A percentile compares a stretch with the other conserved stretches of the same genome.
Evolutionary conservation across 352 stramenopile genomes (phyloP).

Genomic region (Pythium utonaiense): DNA sequence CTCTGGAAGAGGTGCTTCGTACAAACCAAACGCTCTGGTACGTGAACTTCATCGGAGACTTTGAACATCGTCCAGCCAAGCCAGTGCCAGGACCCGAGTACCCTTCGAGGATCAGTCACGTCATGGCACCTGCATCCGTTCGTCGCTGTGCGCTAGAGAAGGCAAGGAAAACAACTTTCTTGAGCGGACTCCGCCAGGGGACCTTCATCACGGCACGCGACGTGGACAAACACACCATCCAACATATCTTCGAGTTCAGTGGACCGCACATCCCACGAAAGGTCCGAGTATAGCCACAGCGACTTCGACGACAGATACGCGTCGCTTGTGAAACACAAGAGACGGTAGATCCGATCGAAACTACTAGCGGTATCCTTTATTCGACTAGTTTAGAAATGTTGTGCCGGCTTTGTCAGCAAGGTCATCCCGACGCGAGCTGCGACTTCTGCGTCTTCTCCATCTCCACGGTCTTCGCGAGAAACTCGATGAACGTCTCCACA

Average conservation of each 20-base stretch:
- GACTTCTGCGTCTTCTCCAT: conserved; percentile 13
- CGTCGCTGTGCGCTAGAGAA: not conserved
- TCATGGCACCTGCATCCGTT: not conserved
- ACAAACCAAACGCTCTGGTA: not conserved
- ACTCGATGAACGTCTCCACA: conserved; percentile 9
- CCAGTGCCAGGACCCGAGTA: not conserved
- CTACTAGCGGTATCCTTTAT: conserved; percentile 4
- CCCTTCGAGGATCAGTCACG: not conserved
- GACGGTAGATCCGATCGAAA: not conserved
- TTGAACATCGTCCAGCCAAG: not conserved
- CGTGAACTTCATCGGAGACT: not conserved
- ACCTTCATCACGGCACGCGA: not conserved
- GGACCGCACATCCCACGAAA: not conserved
- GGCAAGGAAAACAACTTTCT: not conserved
- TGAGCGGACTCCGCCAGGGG: not conserved
- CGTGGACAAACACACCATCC: not conserved
- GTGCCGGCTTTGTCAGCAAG: not conserved
- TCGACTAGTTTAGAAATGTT: conserved; percentile 3
- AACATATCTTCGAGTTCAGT: not conserved
- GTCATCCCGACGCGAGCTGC: conserved; percentile 7
- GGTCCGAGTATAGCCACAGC: not conserved
- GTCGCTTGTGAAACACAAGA: not conserved
- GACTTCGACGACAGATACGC: too few species aligned
- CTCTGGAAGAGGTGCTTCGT: not conserved
- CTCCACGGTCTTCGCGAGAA: conserved; percentile 9